phyloP scores from a whole-genome alignment of 1,284 basidiomycete species.

The Moesziomyces aphidis region DNA sequence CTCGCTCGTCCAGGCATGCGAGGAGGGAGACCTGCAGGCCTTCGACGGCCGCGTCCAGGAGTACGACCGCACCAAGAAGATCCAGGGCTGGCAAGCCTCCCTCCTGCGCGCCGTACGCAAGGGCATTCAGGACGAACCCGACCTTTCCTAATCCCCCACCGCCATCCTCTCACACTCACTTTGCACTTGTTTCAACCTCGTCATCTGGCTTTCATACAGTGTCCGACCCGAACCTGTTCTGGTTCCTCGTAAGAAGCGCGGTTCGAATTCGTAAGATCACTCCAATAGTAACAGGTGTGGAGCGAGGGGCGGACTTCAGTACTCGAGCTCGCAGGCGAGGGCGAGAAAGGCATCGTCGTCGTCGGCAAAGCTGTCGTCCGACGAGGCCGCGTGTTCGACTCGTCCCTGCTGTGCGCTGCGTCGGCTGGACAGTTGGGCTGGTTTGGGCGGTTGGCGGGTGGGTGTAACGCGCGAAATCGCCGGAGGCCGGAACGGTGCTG shows the following conservation, averaged over 20 bases:
- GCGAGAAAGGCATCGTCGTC: conserved; percentile 43
- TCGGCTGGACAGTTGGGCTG: neutral
- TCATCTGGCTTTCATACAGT: no score
- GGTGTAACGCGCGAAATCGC: conserved; percentile 9
- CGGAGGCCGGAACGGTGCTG: conserved; percentile 41
- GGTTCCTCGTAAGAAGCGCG: no score
- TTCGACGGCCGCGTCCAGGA: conserved; percentile 63
- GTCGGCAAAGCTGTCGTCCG: conserved; percentile 46
- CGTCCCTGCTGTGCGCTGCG: neutral
- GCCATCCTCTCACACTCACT: neutral
- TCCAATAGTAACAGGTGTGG: no score
- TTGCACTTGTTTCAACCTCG: neutral
- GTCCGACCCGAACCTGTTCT: no score
- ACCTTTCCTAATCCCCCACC: conserved; percentile 49
- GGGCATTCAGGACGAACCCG: conserved; percentile 63
- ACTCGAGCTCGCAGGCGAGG: conserved; percentile 40
- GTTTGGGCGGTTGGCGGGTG: conserved; percentile 1
- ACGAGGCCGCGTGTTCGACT: conserved; percentile 8
- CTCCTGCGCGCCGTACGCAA: conserved; percentile 61
- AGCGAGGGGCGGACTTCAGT: conserved; percentile 4
- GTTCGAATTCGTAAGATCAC: no score
- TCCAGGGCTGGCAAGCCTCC: conserved; percentile 64
- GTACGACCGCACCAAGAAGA: conserved; percentile 64
- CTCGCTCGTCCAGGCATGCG: conserved; percentile 59
- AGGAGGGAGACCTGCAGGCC: conserved; percentile 60